Conservation (phyloP, 2,329 filamentous ascomycete species). For the Penicillium brasilianum region DNA sequence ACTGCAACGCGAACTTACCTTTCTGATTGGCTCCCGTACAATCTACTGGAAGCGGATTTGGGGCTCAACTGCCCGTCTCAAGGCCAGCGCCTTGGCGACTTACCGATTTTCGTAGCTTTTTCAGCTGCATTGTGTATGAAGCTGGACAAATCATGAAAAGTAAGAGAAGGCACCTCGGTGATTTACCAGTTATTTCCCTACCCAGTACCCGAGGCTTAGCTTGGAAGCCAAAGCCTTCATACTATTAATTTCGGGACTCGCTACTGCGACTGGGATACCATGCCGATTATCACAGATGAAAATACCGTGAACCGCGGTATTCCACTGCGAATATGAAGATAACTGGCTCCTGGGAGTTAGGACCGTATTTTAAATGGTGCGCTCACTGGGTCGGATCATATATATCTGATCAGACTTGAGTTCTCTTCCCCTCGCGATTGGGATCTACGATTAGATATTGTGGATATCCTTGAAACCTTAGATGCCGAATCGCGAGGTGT, state of each 20-base stretch:
- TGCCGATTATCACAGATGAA: background rate
- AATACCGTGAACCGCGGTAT: background rate
- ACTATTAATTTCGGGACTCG: too few relatives aligned
- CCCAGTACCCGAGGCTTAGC: too few relatives aligned
- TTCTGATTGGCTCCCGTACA: background rate
- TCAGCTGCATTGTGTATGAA: background rate
- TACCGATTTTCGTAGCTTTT: background rate
- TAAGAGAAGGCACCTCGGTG: background rate
- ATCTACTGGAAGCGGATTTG: background rate
- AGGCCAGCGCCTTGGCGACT: constrained; percentile 5
- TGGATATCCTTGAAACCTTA: background rate
- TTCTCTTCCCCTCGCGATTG: background rate
- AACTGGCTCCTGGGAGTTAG: background rate
- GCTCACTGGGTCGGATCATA: background rate
- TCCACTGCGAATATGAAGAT: background rate
- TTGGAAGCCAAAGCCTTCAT: too few relatives aligned
- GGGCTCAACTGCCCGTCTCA: background rate
- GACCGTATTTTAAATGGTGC: background rate
- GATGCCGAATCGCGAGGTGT: background rate
- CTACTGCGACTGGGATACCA: too few relatives aligned
- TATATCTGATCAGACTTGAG: background rate
- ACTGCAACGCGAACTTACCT: background rate
- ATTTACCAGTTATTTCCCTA: constrained; percentile 1
- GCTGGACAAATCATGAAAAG: background rate
- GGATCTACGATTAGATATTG: background rate